Evolutionary conservation across 176 grass and related monocot genomes (phyloP).

Genomic region (Ensete glaucum): DNA sequence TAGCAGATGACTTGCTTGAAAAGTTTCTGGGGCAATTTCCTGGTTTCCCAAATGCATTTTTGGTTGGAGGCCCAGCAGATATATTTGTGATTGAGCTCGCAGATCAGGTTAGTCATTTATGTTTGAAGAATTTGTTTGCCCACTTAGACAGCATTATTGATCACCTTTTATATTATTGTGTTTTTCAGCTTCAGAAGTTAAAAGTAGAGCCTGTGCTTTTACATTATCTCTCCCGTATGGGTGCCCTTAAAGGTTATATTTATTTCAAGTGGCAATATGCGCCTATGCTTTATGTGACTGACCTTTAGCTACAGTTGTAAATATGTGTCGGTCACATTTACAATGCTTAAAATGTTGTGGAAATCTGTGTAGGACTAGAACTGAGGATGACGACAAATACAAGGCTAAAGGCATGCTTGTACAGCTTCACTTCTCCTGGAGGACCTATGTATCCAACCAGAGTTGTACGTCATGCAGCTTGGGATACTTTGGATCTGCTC

Average conservation of each 20-base stretch:
- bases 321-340: too few species aligned
- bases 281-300: too few species aligned
- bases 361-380: constrained; percentile 44
- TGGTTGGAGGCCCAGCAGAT: constrained; percentile 79
- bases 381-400: constrained; percentile 88
- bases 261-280: too few species aligned
- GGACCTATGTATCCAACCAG: constrained; percentile 85
- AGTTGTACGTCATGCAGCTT: constrained; percentile 66
- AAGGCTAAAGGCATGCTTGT: constrained; percentile 81
- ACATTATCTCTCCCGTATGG: constrained; percentile 71
- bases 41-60: constrained; percentile 70
- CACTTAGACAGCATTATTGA: too few species aligned
- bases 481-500: constrained; percentile 77
- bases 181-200: constrained; percentile 84
- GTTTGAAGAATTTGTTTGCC: not conserved
- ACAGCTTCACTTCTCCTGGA: constrained; percentile 95
- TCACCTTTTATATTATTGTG: too few species aligned
- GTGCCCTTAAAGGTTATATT: constrained; percentile 57
- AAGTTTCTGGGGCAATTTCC: constrained; percentile 71
- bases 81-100: constrained; percentile 90
- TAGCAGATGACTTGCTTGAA: constrained; percentile 49
- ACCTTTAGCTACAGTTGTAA: too few species aligned
- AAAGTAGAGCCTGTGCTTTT: constrained; percentile 91
- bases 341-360: not conserved
- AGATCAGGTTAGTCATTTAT: constrained; percentile 45